These are phyloP conservation scores for Otatea glauca DNA, from an alignment of 176 grass and related monocot species.

Conservation along the genomic window DNA sequence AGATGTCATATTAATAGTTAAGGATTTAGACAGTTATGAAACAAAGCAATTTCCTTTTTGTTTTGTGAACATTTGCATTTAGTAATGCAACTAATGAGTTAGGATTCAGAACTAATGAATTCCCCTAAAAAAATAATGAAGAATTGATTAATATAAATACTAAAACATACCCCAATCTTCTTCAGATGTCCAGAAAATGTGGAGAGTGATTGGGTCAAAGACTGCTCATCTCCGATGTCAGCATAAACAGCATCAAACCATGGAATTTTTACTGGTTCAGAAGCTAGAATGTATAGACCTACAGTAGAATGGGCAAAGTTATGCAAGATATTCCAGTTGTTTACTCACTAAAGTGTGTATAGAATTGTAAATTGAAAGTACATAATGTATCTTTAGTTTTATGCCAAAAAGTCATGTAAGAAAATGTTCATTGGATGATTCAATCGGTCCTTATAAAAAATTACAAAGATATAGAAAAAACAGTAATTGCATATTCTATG, in stretches of 20 bases:
- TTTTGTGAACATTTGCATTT: neutral
- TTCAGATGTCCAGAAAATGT: conserved; percentile 86
- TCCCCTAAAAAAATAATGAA: conserved; percentile 10
- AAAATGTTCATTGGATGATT: conserved; percentile 20
- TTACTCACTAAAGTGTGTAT: conserved; percentile 5
- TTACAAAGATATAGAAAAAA: conserved; percentile 16
- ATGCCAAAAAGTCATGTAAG: neutral
- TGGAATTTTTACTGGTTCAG: conserved; percentile 85
- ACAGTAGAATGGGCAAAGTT: conserved; percentile 41
- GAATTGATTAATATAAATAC: conserved; percentile 12
- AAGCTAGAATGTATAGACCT: conserved; percentile 79
- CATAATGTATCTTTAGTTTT: conserved; percentile 22
- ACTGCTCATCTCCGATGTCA: conserved; percentile 89
- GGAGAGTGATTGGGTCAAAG: conserved; percentile 77
- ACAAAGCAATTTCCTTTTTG: neutral
- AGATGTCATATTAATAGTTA: conserved; percentile 29
- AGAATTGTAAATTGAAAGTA: neutral
- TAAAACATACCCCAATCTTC: conserved; percentile 71
- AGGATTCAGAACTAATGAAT: conserved; percentile 20
- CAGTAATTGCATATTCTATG: neutral
- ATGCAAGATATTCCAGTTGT: conserved; percentile 24
- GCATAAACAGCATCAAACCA: conserved; percentile 88
- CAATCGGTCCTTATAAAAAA: conserved; percentile 11
- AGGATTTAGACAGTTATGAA: conserved; percentile 26
- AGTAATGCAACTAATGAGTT: conserved; percentile 12